Conservation (phyloP, 2,329 filamentous ascomycete genomes). For the Pseudogymnoascus sp. region DNA sequence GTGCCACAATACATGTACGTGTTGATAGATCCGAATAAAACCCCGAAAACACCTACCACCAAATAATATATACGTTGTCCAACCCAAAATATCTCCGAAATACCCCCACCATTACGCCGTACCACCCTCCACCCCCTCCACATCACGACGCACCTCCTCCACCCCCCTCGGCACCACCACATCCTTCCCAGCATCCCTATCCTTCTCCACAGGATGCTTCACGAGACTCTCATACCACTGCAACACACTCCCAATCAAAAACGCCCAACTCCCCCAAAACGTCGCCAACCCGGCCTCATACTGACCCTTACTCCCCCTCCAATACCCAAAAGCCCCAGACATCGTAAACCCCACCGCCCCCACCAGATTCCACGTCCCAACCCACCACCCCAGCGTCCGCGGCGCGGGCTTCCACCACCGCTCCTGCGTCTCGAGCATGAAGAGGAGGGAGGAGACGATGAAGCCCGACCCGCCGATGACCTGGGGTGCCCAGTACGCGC, state of each 20-base stretch:
- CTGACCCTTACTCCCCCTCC: slow-evolving; percentile 31
- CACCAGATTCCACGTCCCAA: slow-evolving; percentile 57
- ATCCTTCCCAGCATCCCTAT: slow-evolving; percentile 14
- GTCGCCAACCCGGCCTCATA: slow-evolving; percentile 42
- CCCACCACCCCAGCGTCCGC: slow-evolving; percentile 54
- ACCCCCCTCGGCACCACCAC: slow-evolving; percentile 2
- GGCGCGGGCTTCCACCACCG: slow-evolving; percentile 53
- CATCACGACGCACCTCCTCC: background rate
- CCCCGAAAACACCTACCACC: background rate
- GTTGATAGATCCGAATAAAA: background rate
- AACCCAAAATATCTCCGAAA: background rate
- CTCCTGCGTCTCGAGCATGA: slow-evolving; percentile 58
- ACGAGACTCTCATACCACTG: slow-evolving; percentile 41
- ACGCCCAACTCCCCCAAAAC: slow-evolving; percentile 42
- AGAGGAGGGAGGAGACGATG: slow-evolving; percentile 47
- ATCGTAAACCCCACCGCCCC: slow-evolving; percentile 56
- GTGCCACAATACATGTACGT: background rate
- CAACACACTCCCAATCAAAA: slow-evolving; percentile 38
- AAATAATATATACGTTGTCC: background rate
- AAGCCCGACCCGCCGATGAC: slow-evolving; percentile 55
- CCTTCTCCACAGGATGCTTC: slow-evolving; percentile 36
- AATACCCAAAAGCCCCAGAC: slow-evolving; percentile 48
- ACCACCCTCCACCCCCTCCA: background rate
- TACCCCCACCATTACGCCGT: background rate
- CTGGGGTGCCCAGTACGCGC: slow-evolving; percentile 54